Evolutionary conservation across 352 stramenopile species (phyloP).

Genomic region (Pythium rhizo-oryzae): DNA sequence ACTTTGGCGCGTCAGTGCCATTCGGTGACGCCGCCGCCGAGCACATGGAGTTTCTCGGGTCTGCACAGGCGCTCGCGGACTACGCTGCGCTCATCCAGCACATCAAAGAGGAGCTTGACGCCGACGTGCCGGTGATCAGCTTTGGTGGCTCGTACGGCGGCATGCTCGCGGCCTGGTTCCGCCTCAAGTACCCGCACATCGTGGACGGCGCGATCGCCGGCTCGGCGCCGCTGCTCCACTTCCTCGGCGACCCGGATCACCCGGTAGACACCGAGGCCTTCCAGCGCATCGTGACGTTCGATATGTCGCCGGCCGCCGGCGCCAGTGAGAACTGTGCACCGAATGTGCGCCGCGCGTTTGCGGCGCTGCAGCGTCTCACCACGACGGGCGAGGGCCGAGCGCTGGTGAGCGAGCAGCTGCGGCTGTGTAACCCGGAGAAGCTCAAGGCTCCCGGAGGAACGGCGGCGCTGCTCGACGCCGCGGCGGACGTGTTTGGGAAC

Average conservation of each 20-base stretch:
- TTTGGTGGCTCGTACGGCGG: slow-evolving; percentile 95
- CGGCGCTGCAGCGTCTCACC: slow-evolving; percentile 51
- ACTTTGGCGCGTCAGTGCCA: slow-evolving; percentile 93
- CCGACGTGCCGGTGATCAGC: slow-evolving; percentile 79
- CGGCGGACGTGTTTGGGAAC: slow-evolving; percentile 87
- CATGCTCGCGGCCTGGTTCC: slow-evolving; percentile 93
- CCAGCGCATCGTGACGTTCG: slow-evolving; percentile 51
- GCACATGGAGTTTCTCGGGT: slow-evolving; percentile 76
- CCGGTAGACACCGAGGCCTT: slow-evolving; percentile 74
- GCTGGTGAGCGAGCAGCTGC: slow-evolving; percentile 30
- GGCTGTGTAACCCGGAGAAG: slow-evolving; percentile 54
- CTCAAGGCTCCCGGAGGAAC: slow-evolving; percentile 47
- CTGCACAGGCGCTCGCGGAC: slow-evolving; percentile 90
- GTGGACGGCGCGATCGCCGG: slow-evolving; percentile 91
- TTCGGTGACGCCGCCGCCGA: slow-evolving; percentile 61
- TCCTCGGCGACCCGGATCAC: slow-evolving; percentile 67
- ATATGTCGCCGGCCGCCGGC: slow-evolving; percentile 69
- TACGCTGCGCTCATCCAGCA: slow-evolving; percentile 71
- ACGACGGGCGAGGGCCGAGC: slow-evolving; percentile 47
- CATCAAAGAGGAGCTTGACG: slow-evolving; percentile 45
- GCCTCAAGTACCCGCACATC: slow-evolving; percentile 92
- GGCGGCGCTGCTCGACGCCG: slow-evolving; percentile 60
- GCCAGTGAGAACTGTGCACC: slow-evolving; percentile 63
- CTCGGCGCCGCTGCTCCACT: slow-evolving; percentile 76
- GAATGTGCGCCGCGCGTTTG: slow-evolving; percentile 76